Conservation (phyloP, 352 stramenopile genomes). For the Pilasporangium apinafurcum region DNA sequence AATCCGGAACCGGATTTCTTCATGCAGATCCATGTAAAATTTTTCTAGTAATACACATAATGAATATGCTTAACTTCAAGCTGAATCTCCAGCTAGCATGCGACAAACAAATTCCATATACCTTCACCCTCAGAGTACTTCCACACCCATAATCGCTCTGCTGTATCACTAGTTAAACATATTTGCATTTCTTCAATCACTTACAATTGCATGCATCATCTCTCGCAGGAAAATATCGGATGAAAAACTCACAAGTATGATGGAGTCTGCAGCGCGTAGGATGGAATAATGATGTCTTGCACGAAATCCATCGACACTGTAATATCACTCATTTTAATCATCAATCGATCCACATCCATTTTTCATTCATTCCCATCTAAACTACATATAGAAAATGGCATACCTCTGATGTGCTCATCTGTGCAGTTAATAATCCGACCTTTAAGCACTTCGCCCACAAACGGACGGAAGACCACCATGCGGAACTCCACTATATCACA, state of each 20-base stretch:
- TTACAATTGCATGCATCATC: neutral
- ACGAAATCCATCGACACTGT: slow-evolving; percentile 88
- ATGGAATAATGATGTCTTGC: slow-evolving; percentile 87
- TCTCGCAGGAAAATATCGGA: neutral
- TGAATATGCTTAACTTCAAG: too few species aligned
- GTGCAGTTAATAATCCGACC: slow-evolving; percentile 86
- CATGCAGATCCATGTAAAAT: slow-evolving; percentile 86
- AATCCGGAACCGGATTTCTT: slow-evolving; percentile 83
- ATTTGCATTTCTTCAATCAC: too few species aligned
- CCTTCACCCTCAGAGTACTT: slow-evolving; percentile 82
- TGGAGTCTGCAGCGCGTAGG: slow-evolving; percentile 81
- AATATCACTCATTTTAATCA: neutral
- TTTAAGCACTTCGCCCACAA: slow-evolving; percentile 86
- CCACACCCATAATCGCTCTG: slow-evolving; percentile 80
- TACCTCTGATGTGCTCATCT: slow-evolving; percentile 80
- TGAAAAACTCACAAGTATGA: slow-evolving; percentile 67
- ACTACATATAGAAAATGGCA: neutral
- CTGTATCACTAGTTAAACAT: slow-evolving; percentile 43
- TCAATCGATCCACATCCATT: neutral
- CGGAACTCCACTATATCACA: slow-evolving; percentile 70
- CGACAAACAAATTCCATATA: too few species aligned
- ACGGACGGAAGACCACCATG: slow-evolving; percentile 86
- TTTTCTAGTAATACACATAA: slow-evolving; percentile 42
- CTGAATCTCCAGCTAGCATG: too few species aligned
- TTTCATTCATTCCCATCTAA: neutral